A percentile compares a stretch with the other conserved stretches of the same genome.
phyloP scores from a whole-genome alignment of 192 early-diverging fungal species.

The Glomus cerebriforme region DNA sequence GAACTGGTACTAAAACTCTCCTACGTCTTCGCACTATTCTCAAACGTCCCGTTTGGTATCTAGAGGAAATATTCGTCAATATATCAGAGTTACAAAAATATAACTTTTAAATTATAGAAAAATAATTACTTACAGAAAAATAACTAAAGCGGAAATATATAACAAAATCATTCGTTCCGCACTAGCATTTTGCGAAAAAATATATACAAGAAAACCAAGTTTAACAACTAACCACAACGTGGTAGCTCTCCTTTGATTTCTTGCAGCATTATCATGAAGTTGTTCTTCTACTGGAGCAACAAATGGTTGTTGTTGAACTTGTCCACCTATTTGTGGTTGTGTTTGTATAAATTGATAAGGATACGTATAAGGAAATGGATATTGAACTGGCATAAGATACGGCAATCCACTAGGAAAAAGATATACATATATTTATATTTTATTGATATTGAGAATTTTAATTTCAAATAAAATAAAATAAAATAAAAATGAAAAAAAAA shows the following conservation, averaged over 20 bases:
- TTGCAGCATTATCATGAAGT: slow-evolving; percentile 34
- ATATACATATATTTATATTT: not conserved
- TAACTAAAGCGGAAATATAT: slow-evolving; percentile 54
- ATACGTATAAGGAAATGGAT: slow-evolving; percentile 32
- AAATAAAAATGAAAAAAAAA: not conserved
- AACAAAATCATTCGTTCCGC: slow-evolving; percentile 57
- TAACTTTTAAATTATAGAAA: not conserved
- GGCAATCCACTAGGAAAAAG: slow-evolving; percentile 42
- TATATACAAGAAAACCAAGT: slow-evolving; percentile 57
- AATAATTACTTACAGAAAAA: slow-evolving; percentile 50
- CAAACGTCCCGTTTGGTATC: slow-evolving; percentile 58
- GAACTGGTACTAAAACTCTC: slow-evolving; percentile 5
- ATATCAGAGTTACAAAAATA: not conserved
- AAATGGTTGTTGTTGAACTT: slow-evolving; percentile 13
- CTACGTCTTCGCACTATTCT: slow-evolving; percentile 45
- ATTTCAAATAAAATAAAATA: too few species aligned
- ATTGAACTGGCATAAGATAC: slow-evolving; percentile 41
- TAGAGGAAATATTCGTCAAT: slow-evolving; percentile 10
- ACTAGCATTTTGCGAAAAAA: slow-evolving; percentile 65
- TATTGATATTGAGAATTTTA: not conserved
- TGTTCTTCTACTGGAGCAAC: slow-evolving; percentile 7
- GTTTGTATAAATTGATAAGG: slow-evolving; percentile 10
- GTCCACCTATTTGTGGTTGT: slow-evolving; percentile 17
- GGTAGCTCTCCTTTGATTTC: slow-evolving; percentile 45
- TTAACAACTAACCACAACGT: slow-evolving; percentile 65